Evolutionary conservation across 2,329 filamentous ascomycete species (phyloP).

Genomic region (Apiospora marii): DNA sequence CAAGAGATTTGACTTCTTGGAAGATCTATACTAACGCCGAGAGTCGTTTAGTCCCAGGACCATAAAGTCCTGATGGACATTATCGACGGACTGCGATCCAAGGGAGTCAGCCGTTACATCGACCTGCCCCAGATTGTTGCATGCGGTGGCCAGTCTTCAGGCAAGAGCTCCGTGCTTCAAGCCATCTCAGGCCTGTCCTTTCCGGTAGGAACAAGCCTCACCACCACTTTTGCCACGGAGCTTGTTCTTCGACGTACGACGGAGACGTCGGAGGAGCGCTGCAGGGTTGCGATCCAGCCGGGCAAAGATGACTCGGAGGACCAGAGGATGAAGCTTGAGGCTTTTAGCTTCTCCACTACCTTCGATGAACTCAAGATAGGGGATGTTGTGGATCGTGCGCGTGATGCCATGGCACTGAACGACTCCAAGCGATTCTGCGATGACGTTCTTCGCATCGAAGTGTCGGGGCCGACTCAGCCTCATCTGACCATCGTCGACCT

Average conservation of each 20-base stretch:
- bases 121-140: conserved; percentile 52
- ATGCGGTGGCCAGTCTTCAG: conserved; percentile 61
- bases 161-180: conserved; percentile 65
- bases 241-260: conserved; percentile 58
- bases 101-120: conserved; percentile 45
- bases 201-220: conserved; percentile 44
- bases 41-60: background rate
- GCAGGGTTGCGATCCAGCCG: conserved; percentile 45
- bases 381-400: conserved; percentile 46
- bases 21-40: no score
- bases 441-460: conserved; percentile 55
- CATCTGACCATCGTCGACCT: conserved; percentile 66
- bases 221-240: conserved; percentile 68
- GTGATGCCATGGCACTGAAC: conserved; percentile 33
- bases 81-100: conserved; percentile 39
- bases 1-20: no score
- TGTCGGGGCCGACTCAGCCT: conserved; percentile 52
- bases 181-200: conserved; percentile 63
- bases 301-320: conserved; percentile 38
- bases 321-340: conserved; percentile 35
- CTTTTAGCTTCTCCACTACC: conserved; percentile 26
- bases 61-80: conserved; percentile 15
- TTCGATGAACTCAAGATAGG: conserved; percentile 37
- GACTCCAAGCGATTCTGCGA: conserved; percentile 46
- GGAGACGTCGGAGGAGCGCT: conserved; percentile 32